Evolutionary conservation across 2,329 filamentous ascomycete genomes (phyloP).

Genomic region (Acrocalymma vagum): DNA sequence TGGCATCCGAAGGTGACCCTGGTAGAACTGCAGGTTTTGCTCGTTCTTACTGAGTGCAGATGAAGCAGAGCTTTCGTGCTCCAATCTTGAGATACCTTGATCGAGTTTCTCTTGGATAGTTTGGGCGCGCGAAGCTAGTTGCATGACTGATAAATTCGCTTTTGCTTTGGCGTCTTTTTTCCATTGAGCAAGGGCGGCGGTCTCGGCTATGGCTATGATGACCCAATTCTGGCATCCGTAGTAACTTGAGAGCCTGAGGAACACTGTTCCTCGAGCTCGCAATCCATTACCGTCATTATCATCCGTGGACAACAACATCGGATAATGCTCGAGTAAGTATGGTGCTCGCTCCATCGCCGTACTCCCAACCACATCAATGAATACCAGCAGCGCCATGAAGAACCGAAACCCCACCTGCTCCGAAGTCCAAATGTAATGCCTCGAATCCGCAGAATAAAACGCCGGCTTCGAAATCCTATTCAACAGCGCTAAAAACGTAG

Average conservation of each 20-base stretch:
- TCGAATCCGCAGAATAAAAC: slow-evolving; percentile 13
- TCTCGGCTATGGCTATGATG: slow-evolving; percentile 12
- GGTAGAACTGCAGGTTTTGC: too few species aligned
- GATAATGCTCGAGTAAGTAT: slow-evolving; percentile 11
- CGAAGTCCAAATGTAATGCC: slow-evolving; percentile 17
- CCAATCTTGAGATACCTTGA: too few species aligned
- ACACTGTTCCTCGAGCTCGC: slow-evolving; percentile 10
- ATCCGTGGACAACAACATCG: slow-evolving; percentile 7
- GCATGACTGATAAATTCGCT: slow-evolving; percentile 7
- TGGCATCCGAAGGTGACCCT: too few species aligned
- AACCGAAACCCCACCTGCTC: slow-evolving; percentile 21
- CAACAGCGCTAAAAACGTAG: slow-evolving; percentile 6
- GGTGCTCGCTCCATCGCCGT: slow-evolving; percentile 12
- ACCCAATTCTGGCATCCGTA: slow-evolving; percentile 24
- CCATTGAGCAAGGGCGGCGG: slow-evolving; percentile 12
- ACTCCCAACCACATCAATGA: slow-evolving; percentile 22
- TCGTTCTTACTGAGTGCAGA: too few species aligned
- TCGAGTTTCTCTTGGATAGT: too few species aligned
- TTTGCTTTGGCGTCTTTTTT: slow-evolving; percentile 6
- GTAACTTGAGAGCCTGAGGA: slow-evolving; percentile 19
- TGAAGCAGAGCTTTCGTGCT: too few species aligned
- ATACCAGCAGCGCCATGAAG: slow-evolving; percentile 19
- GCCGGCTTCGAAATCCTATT: slow-evolving; percentile 12
- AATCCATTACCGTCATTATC: slow-evolving; percentile 18
- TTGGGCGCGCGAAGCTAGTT: too few species aligned